Evolutionary conservation across 1,284 basidiomycete species (phyloP), one percentile per base, ranked within the genome.

Genomic region (Leccinum subspadiceum): DNA sequence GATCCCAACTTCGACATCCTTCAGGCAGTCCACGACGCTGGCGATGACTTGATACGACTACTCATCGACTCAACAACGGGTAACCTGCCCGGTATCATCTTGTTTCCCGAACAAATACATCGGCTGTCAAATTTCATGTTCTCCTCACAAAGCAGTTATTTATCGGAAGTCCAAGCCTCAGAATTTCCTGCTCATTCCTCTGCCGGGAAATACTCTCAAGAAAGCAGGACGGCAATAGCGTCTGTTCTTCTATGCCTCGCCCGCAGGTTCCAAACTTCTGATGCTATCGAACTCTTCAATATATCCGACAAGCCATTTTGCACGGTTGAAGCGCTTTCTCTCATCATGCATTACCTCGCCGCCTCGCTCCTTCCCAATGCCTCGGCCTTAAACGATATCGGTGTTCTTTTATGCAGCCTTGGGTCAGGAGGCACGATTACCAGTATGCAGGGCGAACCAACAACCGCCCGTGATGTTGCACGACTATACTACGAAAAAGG

Each of bases 321-420:
- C 17, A 73, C 80, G 9, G 78, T 77, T 17, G 75, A 77, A 24
- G 80, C 81, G 6, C 66, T 85, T 20, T 70, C 81, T 39, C 74
- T 87, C 20, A 68, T 85, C 41, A 73, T 86, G 48, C 85, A 86
- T 66, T 87, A 87, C 65, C 71, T 86, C 51, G 81, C 85, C 0
- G 73, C 84, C 4, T 77, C 83, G 3, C 72, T 86, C 52, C 76
- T 77, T 63, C 81, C 83, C 2, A 79, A 80, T 3, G 79, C 85
- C 3, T 82, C 82, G 53, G 82, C 81, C 4, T 81, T 79, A 73
- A 87, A 87, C 67, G 86, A 87, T 61, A 76, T 86, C 20, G 85
- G 85, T 22, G 85, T 87, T 60, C 70, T 86, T 26, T 70, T 87
- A 4, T 82, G 84, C 2, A 76, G 78, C 2, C 72, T 84, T 44